Evolutionary conservation across 2,329 filamentous ascomycete genomes (phyloP).

Genomic region (Raffaelea ambrosiae): DNA sequence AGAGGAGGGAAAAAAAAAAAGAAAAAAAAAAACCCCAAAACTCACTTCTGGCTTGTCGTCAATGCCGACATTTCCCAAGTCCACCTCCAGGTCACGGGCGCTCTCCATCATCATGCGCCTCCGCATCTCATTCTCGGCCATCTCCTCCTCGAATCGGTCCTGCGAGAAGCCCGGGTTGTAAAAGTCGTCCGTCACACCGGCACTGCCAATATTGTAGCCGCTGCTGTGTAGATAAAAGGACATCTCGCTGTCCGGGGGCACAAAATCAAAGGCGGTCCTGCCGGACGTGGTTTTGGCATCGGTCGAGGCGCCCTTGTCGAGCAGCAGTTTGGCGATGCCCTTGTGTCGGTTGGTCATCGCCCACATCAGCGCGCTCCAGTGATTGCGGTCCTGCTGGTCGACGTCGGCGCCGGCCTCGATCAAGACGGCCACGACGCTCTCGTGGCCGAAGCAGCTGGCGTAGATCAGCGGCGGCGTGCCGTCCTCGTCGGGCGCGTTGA

Average conservation of each 20-base stretch:
- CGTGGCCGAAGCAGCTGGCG: constrained; percentile 95
- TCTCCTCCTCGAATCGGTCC: constrained; percentile 91
- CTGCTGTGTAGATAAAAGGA: constrained; percentile 92
- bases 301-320: constrained; percentile 91
- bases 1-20: background rate
- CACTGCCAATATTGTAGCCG: constrained; percentile 80
- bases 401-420: constrained; percentile 81
- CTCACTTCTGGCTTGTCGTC: constrained; percentile 88
- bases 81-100: constrained; percentile 91
- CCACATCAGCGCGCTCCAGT: constrained; percentile 99
- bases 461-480: constrained; percentile 96
- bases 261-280: constrained; percentile 90
- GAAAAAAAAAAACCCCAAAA: constrained; percentile 5
- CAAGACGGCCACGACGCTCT: constrained; percentile 75
- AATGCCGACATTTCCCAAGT: constrained; percentile 88
- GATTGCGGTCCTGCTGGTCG: constrained; percentile 88
- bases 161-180: constrained; percentile 89
- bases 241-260: constrained; percentile 91
- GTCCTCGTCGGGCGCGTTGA: constrained; percentile 85
- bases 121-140: constrained; percentile 93
- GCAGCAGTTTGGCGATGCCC: constrained; percentile 81
- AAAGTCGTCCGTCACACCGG: constrained; percentile 78
- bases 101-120: constrained; percentile 99
- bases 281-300: constrained; percentile 93
- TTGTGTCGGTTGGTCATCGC: constrained; percentile 99